Conservation (phyloP, 176 grass and related monocot genomes). For the Aegilops umbellulata region DNA sequence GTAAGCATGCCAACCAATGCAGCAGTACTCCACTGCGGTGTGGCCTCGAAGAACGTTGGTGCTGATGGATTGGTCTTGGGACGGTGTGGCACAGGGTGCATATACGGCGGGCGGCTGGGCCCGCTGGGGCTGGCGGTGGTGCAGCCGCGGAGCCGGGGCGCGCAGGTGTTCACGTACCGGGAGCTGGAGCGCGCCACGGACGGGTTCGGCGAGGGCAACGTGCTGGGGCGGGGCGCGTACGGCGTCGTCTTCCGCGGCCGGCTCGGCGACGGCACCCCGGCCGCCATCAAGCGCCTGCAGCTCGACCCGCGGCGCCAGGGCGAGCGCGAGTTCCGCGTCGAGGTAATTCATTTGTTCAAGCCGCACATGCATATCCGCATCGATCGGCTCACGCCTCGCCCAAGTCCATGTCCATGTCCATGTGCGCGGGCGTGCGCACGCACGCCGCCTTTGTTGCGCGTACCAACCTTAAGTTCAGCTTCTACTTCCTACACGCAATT, state of each 20-base stretch:
- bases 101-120: conserved; percentile 68
- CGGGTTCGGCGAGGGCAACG: conserved; percentile 79
- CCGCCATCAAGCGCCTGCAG: conserved; percentile 81
- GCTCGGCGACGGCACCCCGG: conserved; percentile 72
- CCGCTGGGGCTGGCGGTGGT: conserved; percentile 52
- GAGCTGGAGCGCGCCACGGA: conserved; percentile 89
- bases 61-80: background rate
- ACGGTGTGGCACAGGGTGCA: conserved; percentile 47
- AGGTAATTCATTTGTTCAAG: conserved; percentile 36
- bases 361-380: conserved; percentile 4
- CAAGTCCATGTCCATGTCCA: background rate
- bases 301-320: conserved; percentile 78
- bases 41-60: background rate
- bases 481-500: background rate
- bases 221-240: conserved; percentile 58
- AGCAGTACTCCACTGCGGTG: too few species aligned
- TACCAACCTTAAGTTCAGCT: background rate
- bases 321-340: conserved; percentile 89
- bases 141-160: conserved; percentile 47
- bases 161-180: conserved; percentile 95
- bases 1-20: conserved; percentile 11
- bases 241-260: conserved; percentile 72
- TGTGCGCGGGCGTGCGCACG: background rate
- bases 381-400: background rate
- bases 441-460: background rate